These are phyloP conservation scores for Cladosporium phlei DNA, from an alignment of 2,329 filamentous ascomycete genomes.

Conservation along the genomic window DNA sequence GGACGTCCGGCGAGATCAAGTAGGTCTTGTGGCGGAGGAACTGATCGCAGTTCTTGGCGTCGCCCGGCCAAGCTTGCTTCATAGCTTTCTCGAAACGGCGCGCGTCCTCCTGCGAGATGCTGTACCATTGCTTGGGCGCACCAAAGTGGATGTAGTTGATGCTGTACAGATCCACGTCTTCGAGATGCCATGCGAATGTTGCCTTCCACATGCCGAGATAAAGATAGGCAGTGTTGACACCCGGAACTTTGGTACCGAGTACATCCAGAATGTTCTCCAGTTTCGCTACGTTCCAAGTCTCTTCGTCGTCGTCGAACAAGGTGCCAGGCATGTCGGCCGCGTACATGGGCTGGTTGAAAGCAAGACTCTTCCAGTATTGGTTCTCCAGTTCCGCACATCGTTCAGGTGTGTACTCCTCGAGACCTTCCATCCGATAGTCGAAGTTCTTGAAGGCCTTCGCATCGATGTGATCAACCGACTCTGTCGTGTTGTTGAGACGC, in stretches of 20 bases:
- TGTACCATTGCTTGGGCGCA: constrained; percentile 99
- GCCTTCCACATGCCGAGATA: constrained; percentile 99
- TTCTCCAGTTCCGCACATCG: constrained; percentile 91
- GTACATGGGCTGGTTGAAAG: constrained; percentile 90
- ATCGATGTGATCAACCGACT: constrained; percentile 73
- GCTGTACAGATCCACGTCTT: constrained; percentile 97
- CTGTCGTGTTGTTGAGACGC: constrained; percentile 77
- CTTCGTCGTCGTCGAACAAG: constrained; percentile 79
- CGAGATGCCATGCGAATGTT: constrained; percentile 97
- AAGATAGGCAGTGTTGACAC: constrained; percentile 95
- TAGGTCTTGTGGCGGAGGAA: constrained; percentile 98
- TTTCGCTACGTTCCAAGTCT: constrained; percentile 90
- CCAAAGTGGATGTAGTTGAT: constrained; percentile 99
- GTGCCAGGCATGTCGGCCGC: constrained; percentile 95
- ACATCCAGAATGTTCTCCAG: constrained; percentile 90
- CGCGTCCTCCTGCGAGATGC: constrained; percentile 92
- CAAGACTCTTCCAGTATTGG: constrained; percentile 95
- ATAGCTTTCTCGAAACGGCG: constrained; percentile 90
- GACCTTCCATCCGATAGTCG: constrained; percentile 77
- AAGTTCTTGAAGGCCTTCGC: constrained; percentile 88
- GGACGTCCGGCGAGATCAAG: constrained; percentile 82
- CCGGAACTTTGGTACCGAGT: constrained; percentile 88
- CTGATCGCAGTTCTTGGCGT: constrained; percentile 92
- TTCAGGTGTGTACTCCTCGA: constrained; percentile 84
- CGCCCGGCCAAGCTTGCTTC: constrained; percentile 88